phyloP scores from a whole-genome alignment of 192 early-diverging fungal species.

The Umbelopsis sp. region DNA sequence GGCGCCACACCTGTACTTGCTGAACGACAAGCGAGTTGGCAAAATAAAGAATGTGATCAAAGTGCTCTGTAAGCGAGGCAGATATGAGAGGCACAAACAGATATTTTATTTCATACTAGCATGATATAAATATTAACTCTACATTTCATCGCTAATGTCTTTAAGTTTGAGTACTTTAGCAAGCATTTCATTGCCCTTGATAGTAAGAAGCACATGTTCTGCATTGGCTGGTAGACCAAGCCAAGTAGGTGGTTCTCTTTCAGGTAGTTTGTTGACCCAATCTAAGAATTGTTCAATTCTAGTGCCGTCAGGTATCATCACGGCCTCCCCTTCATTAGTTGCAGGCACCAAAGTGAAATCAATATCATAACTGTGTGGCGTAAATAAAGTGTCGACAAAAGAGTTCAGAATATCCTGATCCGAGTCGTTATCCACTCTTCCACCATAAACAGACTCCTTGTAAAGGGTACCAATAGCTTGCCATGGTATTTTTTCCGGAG shows the following conservation, averaged over 20 bases:
- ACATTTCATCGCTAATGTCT: slow-evolving; percentile 64
- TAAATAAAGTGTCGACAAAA: slow-evolving; percentile 86
- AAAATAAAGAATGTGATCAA: too few species aligned
- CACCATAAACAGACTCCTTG: slow-evolving; percentile 93
- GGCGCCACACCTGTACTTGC: too few species aligned
- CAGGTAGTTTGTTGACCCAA: slow-evolving; percentile 89
- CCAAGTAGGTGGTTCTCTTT: slow-evolving; percentile 96
- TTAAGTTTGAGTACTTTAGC: slow-evolving; percentile 86
- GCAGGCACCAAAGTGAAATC: slow-evolving; percentile 74
- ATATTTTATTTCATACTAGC: background rate
- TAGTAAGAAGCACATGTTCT: slow-evolving; percentile 85
- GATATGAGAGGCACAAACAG: background rate
- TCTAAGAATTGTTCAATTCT: slow-evolving; percentile 81
- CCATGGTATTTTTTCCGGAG: slow-evolving; percentile 97
- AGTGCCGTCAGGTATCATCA: slow-evolving; percentile 87
- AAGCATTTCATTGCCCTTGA: slow-evolving; percentile 83
- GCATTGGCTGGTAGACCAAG: slow-evolving; percentile 93
- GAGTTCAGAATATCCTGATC: slow-evolving; percentile 87
- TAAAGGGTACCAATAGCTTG: slow-evolving; percentile 85
- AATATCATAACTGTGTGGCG: slow-evolving; percentile 74
- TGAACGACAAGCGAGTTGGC: too few species aligned
- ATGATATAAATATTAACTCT: background rate
- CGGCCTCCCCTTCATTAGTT: slow-evolving; percentile 30
- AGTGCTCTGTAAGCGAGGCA: background rate
- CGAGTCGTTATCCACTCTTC: slow-evolving; percentile 90